phyloP scores from a whole-genome alignment of 2,329 filamentous ascomycete species.

The Fusarium pininemorale region DNA sequence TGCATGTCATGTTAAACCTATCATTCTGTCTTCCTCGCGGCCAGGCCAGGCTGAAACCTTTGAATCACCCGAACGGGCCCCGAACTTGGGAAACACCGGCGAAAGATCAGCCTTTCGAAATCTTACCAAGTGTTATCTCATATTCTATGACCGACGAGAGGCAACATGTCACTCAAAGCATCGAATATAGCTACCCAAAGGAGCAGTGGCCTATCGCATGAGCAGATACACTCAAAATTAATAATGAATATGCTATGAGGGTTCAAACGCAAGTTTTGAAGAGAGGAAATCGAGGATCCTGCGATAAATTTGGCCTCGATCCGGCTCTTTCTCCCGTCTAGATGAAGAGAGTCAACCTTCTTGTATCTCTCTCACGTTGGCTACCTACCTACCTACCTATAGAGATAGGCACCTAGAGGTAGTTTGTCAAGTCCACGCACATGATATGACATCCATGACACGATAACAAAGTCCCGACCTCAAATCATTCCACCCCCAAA shows the following conservation, averaged over 20 bases:
- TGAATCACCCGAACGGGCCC: neutral
- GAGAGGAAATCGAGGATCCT: neutral
- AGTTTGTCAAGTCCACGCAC: neutral
- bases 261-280: neutral
- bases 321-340: neutral
- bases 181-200: neutral
- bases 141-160: neutral
- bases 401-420: neutral
- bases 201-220: neutral
- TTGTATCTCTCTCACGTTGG: neutral
- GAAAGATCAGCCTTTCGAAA: neutral
- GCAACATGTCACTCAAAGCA: neutral
- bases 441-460: neutral
- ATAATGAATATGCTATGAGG: neutral
- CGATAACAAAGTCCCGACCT: slow-evolving; percentile 7
- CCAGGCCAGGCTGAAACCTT: neutral
- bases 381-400: neutral
- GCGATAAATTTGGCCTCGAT: neutral
- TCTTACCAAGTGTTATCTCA: neutral
- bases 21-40: neutral
- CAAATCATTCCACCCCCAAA: neutral
- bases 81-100: neutral
- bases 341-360: neutral
- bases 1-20: neutral
- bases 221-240: neutral